Evolutionary conservation across 140 eudicot genomes (phyloP).

Genomic region (Bidens hawaiensis): DNA sequence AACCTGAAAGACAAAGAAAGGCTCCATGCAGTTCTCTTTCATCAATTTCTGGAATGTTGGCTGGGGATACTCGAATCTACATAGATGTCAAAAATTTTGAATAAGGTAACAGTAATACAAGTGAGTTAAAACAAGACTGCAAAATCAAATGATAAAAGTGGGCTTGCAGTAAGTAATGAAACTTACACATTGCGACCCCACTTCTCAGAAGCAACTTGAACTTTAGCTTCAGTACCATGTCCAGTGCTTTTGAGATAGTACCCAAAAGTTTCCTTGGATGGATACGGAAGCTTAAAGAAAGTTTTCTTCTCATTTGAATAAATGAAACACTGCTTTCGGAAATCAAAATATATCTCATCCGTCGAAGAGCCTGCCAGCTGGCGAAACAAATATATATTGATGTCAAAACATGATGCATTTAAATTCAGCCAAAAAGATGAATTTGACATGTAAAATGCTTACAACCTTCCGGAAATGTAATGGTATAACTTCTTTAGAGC

Average conservation of each 20-base stretch:
- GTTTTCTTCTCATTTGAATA: conserved; percentile 73
- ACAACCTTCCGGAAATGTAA: conserved; percentile 74
- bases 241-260: conserved; percentile 83
- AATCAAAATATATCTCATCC: conserved; percentile 87
- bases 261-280: conserved; percentile 87
- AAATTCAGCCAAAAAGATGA: conserved; percentile 7
- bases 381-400: conserved; percentile 11
- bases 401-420: conserved; percentile 15
- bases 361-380: conserved; percentile 62
- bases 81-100: conserved; percentile 5
- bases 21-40: conserved; percentile 99
- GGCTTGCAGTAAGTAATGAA: conserved; percentile 3
- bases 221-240: conserved; percentile 89
- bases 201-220: conserved; percentile 77
- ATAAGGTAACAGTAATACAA: conserved; percentile 10
- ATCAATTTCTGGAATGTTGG: conserved; percentile 89
- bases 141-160: conserved; percentile 1
- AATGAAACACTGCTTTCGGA: conserved; percentile 87
- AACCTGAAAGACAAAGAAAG: conserved; percentile 97
- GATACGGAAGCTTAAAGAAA: conserved; percentile 85
- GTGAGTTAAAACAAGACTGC: conserved; percentile 3
- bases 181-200: conserved; percentile 99
- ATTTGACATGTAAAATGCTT: conserved; percentile 6
- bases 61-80: conserved; percentile 97
- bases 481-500: conserved; percentile 91